Base-by-base conservation (phyloP, 2,329 filamentous ascomycete species). In the Sporothrix curviconia region DNA sequence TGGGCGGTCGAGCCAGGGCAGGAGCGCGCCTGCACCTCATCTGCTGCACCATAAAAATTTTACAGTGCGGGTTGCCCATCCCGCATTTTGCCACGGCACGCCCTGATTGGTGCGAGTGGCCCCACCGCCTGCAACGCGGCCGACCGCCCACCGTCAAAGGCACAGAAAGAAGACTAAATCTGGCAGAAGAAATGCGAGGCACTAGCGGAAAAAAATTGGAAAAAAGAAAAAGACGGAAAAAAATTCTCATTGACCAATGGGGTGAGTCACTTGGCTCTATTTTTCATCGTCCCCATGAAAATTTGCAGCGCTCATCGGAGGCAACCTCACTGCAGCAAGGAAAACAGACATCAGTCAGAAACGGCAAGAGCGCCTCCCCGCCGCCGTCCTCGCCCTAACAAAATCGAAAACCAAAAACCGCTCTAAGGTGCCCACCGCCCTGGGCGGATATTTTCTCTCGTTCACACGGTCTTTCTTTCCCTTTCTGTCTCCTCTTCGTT, bases 191-290 rank as follows among this genome's bases (percentile, higher is more conserved):
- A n/a, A n/a, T n/a, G n/a, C n/a, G n/a, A n/a, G n/a, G n/a, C n/a
- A n/a, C n/a, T n/a, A n/a, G n/a, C n/a, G n/a, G n/a, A 50, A 50
- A 50, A 50, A 50, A 50, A 40, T 8, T 30, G 19, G 36, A 19
- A 46, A 54, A 54, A 54, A 36, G 44, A 52, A 57, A 58, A 60
- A 56, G 17, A 5, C 15, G 37, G 17, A 15, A 19, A 50, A 50
- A 50, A 50, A 51, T 54, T 60, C 54, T 62, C 55, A 63, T 60
- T 62, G 61, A 58, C 60, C 61, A 63, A 63, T 63, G 36, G 44
- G 34, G 52, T 63, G 61, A 62, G 37, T 63, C 60, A 63, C 54
- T 15, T n/a, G 15, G 14, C n/a, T 22, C 32, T 50, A 11, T 50
- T 50, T 14, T 37, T 4, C 19, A n/a, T 34, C 17, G 37, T 37